Conservation (phyloP, 2,329 filamentous ascomycete species). For the Hirsutella rhossiliensis region DNA sequence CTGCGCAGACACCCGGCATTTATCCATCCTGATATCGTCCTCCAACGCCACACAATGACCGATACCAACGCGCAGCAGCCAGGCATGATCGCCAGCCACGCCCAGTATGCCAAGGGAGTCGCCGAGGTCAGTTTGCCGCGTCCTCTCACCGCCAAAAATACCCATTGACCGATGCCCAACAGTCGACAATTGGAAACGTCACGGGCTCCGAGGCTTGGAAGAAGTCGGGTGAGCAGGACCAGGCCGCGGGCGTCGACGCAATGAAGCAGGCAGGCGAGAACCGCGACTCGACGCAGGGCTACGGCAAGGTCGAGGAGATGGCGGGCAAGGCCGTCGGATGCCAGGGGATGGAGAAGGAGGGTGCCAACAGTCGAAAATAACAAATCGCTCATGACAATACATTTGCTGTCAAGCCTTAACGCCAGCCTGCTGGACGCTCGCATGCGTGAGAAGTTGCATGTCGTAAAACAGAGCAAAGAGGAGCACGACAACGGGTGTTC, state of each 20-base stretch:
- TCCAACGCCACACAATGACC: slow-evolving; percentile 13
- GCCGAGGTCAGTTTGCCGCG: slow-evolving; percentile 38
- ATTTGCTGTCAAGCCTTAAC: no score
- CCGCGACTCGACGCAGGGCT: slow-evolving; percentile 43
- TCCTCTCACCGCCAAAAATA: no score
- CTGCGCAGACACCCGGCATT: not conserved
- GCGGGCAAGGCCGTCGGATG: slow-evolving; percentile 53
- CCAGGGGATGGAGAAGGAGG: slow-evolving; percentile 57
- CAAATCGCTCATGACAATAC: slow-evolving; percentile 4
- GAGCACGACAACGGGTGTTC: no score
- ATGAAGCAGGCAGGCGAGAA: slow-evolving; percentile 50
- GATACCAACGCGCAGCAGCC: slow-evolving; percentile 30
- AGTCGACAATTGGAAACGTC: slow-evolving; percentile 48
- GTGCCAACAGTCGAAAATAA: slow-evolving; percentile 32
- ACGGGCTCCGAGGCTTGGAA: slow-evolving; percentile 54
- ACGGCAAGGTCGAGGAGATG: slow-evolving; percentile 52
- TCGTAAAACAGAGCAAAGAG: no score
- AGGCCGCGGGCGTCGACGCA: slow-evolving; percentile 45
- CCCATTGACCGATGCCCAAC: not conserved
- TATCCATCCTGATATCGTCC: not conserved
- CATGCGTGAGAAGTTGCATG: no score
- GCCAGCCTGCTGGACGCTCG: no score
- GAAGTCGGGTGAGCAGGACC: slow-evolving; percentile 50
- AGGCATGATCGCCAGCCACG: slow-evolving; percentile 50
- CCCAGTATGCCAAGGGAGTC: slow-evolving; percentile 56